Base-by-base conservation (phyloP, 176 grass and related monocot species). In the Areca catechu region DNA sequence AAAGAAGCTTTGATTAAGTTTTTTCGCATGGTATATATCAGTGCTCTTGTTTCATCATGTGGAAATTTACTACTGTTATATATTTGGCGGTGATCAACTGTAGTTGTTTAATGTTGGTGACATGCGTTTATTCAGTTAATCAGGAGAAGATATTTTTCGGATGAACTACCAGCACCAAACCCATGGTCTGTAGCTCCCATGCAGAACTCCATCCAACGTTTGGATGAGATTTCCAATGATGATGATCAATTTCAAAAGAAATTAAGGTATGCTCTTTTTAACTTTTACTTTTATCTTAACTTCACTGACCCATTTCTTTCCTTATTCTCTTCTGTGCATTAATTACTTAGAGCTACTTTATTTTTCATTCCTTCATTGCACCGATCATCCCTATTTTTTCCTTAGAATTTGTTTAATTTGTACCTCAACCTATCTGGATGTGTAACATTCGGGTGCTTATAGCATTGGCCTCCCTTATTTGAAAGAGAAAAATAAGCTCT, bases 131-230 rank as follows among this genome's bases (percentile, higher is more conserved):
- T 92, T 72, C 83, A 98, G 93, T 88, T 98, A 76, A 98, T 98
- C 71, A 82, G 83, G 64, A 98, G 93, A 67, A 85, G 93, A 25
- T 98, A 98, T 74, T 92, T 98, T 65, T 92, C 78, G 5, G 86
- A 88, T 56, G 93, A 98, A 49, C 65, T 92, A 66, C 93, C 84
- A 56, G 59, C 76, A 16, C 69, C 83, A 66, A 92, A 60, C 54
- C 59, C 81, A 69, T 98, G 93, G 93, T 78, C 84, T 16, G 53
- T 77, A 17, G 65, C 62, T 63, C 78, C 84, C 25, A 71, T 76
- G 54, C 75, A 85, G 22, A 76, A 71, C 29, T 77, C 78, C 24
- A 53, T 77, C 60, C 80, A 19, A 16, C 25, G 68, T 80, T 75
- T 78, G 67, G 80, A 83, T 29, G 84, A 92, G 56, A 74, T 62